Percentiles rank a stretch among this genome's conserved stretches.
Conservation (phyloP, 805 yeast genomes). For the Kuraishia capsulata region DNA sequence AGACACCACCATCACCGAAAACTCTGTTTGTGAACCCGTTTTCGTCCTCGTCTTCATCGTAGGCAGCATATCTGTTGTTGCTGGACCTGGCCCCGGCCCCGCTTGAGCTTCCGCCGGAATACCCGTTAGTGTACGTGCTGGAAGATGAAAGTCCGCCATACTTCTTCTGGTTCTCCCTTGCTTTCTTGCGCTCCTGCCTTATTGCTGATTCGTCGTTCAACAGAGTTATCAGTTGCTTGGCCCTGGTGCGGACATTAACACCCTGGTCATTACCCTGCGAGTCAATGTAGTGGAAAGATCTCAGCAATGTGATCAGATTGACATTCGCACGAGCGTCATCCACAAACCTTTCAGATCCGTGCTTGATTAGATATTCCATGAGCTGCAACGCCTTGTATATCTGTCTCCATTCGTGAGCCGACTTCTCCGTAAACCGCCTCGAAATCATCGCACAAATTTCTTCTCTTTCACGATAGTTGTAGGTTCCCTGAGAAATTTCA, state of each 20-base stretch:
- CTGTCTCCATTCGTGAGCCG: slow-evolving; percentile 97
- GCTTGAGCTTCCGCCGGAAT: slow-evolving; percentile 19
- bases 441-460: slow-evolving; percentile 71
- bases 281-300: slow-evolving; percentile 89
- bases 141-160: slow-evolving; percentile 56
- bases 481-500: slow-evolving; percentile 91
- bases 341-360: slow-evolving; percentile 91
- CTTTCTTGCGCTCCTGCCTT: slow-evolving; percentile 80
- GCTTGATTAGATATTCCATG: slow-evolving; percentile 82
- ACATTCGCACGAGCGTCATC: slow-evolving; percentile 88
- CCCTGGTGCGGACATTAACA: slow-evolving; percentile 84
- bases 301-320: slow-evolving; percentile 76
- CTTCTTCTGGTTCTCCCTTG: slow-evolving; percentile 78
- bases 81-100: slow-evolving; percentile 18
- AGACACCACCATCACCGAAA: slow-evolving; percentile 66
- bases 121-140: slow-evolving; percentile 28
- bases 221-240: slow-evolving; percentile 63
- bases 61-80: slow-evolving; percentile 30
- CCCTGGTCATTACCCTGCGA: slow-evolving; percentile 95
- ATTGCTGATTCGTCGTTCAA: slow-evolving; percentile 70
- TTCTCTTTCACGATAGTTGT: slow-evolving; percentile 73
- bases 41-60: slow-evolving; percentile 39
- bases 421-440: slow-evolving; percentile 89
- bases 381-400: slow-evolving; percentile 90
- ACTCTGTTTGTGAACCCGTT: slow-evolving; percentile 36